These are phyloP conservation scores for Forsythia suspensa DNA, from an alignment of 257 asterid genomes.

Conservation along the genomic window DNA sequence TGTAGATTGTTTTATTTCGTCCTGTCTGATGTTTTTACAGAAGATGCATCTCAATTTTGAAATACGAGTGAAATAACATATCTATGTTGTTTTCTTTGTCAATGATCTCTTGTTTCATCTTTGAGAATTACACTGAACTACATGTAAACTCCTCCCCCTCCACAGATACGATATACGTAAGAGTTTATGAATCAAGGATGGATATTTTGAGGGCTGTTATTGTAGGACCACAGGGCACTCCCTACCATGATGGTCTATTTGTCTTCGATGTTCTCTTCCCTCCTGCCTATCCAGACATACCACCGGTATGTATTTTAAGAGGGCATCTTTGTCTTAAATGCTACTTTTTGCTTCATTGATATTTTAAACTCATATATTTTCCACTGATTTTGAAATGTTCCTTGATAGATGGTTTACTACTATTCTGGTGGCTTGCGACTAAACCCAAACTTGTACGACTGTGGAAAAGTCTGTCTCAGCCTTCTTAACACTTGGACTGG, in stretches of 20 bases:
- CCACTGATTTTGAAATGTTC: background rate
- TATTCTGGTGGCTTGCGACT: slow-evolving; percentile 56
- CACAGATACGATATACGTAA: slow-evolving; percentile 49
- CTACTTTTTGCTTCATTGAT: background rate
- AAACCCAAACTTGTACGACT: slow-evolving; percentile 58
- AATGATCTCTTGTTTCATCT: background rate
- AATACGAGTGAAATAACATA: background rate
- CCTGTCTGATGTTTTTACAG: background rate
- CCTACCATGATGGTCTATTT: slow-evolving; percentile 63
- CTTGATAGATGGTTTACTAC: slow-evolving; percentile 48
- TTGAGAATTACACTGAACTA: background rate
- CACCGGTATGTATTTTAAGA: slow-evolving; percentile 41
- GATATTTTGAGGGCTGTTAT: slow-evolving; percentile 60
- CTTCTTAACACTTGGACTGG: slow-evolving; percentile 63
- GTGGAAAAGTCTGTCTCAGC: slow-evolving; percentile 65
- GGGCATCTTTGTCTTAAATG: background rate
- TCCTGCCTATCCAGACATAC: slow-evolving; percentile 41
- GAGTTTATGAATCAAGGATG: slow-evolving; percentile 59
- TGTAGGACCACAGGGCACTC: slow-evolving; percentile 64
- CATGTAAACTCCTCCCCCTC: background rate
- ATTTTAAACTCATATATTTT: background rate
- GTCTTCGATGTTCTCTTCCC: slow-evolving; percentile 54
- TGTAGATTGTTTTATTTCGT: background rate
- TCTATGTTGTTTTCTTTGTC: background rate
- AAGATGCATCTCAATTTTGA: background rate